A percentile compares a stretch with the other conserved stretches of the same genome.
Evolutionary conservation across 352 stramenopile genomes (phyloP).

Genomic region (Pythium brassicae): DNA sequence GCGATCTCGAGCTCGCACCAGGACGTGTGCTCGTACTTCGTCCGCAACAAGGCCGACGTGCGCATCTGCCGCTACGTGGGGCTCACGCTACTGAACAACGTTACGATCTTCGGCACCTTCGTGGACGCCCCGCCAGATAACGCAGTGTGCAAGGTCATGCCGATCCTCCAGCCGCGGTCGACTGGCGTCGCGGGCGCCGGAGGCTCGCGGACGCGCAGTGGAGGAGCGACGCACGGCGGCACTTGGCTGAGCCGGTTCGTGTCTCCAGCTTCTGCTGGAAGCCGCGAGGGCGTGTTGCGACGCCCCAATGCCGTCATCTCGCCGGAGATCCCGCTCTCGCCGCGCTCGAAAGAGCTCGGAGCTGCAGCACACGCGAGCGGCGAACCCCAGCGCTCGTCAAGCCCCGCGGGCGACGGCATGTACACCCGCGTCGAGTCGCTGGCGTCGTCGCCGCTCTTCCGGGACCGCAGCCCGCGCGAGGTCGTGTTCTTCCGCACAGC

Average conservation of each 20-base stretch:
- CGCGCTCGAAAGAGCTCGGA: too few species aligned
- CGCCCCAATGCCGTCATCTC: conserved; percentile 6
- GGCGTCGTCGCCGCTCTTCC: conserved; percentile 42
- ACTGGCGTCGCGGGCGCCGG: neutral
- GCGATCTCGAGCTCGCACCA: conserved; percentile 73
- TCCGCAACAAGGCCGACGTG: conserved; percentile 59
- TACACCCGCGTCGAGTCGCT: conserved; percentile 50
- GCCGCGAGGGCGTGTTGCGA: neutral
- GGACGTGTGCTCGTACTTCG: conserved; percentile 60
- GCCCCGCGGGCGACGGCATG: conserved; percentile 28
- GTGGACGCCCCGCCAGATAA: conserved; percentile 47
- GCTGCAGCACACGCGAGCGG: neutral
- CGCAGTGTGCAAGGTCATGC: conserved; percentile 53
- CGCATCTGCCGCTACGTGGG: conserved; percentile 56
- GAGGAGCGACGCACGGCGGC: neutral
- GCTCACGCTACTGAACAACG: conserved; percentile 44
- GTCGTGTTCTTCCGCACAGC: conserved; percentile 69
- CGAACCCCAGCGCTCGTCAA: neutral
- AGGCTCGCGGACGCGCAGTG: neutral
- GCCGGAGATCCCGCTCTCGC: conserved; percentile 2
- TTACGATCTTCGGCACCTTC: conserved; percentile 54
- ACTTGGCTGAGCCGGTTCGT: neutral
- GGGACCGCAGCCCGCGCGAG: conserved; percentile 50
- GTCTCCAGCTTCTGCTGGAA: neutral
- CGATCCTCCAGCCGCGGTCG: conserved; percentile 45